Conservation (phyloP, 306 rosid genomes). For the Sphenostylis stenocarpa region DNA sequence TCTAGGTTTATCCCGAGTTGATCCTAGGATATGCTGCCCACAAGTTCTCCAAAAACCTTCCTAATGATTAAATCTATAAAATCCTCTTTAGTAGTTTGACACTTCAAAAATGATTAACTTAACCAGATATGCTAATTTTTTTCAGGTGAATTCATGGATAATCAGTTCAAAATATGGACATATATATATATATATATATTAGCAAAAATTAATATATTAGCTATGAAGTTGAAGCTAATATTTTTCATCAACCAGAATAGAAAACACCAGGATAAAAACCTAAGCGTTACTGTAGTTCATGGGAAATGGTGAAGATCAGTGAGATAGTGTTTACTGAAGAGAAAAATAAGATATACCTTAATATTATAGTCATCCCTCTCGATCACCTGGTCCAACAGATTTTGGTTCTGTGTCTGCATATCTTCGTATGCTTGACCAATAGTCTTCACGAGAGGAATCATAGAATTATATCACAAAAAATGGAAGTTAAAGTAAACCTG, state of each 20-base stretch:
- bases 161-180: neutral
- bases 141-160: neutral
- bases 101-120: neutral
- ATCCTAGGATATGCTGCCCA: neutral
- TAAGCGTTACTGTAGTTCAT: slow-evolving; percentile 21
- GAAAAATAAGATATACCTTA: slow-evolving; percentile 58
- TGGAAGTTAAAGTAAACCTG: neutral
- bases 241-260: slow-evolving; percentile 13
- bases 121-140: neutral
- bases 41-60: slow-evolving; percentile 5
- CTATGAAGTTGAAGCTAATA: slow-evolving; percentile 4
- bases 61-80: slow-evolving; percentile 9
- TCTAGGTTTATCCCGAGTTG: slow-evolving; percentile 1
- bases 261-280: slow-evolving; percentile 22
- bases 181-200: neutral
- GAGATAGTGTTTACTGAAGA: slow-evolving; percentile 8
- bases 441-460: slow-evolving; percentile 57
- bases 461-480: slow-evolving; percentile 18
- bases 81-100: neutral
- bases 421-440: slow-evolving; percentile 99
- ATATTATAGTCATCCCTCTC: slow-evolving; percentile 98
- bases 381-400: slow-evolving; percentile 79
- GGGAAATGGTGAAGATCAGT: neutral
- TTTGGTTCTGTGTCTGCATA: slow-evolving; percentile 97
- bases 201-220: slow-evolving; percentile 11